Base-by-base conservation (phyloP, 345 rosid species). In the Brassica cretica region DNA sequence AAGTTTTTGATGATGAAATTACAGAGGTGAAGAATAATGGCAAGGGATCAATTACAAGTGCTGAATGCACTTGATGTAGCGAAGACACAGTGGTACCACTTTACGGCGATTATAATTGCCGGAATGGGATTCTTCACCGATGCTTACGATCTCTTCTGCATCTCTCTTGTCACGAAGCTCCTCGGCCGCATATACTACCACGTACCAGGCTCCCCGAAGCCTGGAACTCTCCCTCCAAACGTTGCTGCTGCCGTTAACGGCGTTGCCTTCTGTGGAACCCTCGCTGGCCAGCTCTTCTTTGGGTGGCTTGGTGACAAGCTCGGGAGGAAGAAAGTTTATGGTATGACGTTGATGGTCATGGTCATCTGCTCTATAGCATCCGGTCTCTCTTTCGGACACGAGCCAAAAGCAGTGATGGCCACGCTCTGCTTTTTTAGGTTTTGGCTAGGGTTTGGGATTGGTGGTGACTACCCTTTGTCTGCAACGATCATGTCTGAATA, bases 71-170 rank as follows among this genome's bases (percentile, higher is more conserved):
- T 81, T 60, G 84, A 81, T 61, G 60, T 77, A 53, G 59, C 59
- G 18, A 53, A 53, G 5, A 53, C 59, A 14, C 59, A 53, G 15
- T 53, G 80, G 81, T 81, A 81, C 64, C 84, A 81, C 73, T 81
- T 81, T 74, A 81, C 75, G 6, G 85, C 85, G 0, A 79, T 79
- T 37, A 21, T 85, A 9, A 73, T 83, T 61, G 82, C 85, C 2
- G 86, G 88, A n/a, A 85, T 83, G 86, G 86, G 86, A 27, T 83
- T 83, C 14, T 83, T 82, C 81, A 85, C 85, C 3, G 86, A 80
- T 1, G 85, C 86, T 1, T 79, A 83, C 32, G 88, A 83, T 77
- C 84, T 84, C 30, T 84, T 84, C 83, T 53, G 59, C 21, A 53
- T 53, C 59, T 53, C 59, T 53, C 59, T 53, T 53, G 59, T 53